A percentile compares a stretch with the other conserved stretches of the same genome.
These are phyloP conservation scores for Furculomyces boomerangus DNA, from an alignment of 371 early-diverging fungal genomes.

Conservation along the genomic window DNA sequence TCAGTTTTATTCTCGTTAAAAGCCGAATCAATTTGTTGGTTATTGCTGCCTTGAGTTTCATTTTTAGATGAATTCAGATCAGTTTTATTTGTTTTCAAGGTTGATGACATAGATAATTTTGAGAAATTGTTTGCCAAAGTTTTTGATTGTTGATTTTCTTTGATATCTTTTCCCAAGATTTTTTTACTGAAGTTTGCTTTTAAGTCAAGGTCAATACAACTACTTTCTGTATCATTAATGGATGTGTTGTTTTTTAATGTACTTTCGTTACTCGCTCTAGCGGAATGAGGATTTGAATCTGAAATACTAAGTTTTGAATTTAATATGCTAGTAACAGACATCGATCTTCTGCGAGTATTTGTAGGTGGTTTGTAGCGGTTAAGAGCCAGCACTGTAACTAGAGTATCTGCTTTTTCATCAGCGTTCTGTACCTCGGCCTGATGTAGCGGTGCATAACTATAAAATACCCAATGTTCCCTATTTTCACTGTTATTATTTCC, in stretches of 20 bases:
- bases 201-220: neutral
- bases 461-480: slow-evolving; percentile 17
- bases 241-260: neutral
- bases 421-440: slow-evolving; percentile 24
- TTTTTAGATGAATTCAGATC: too few relatives aligned
- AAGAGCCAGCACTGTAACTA: slow-evolving; percentile 21
- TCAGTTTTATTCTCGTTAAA: too few relatives aligned
- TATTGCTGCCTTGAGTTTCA: too few relatives aligned
- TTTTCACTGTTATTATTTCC: slow-evolving; percentile 3
- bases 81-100: too few relatives aligned
- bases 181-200: too few relatives aligned
- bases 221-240: neutral
- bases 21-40: too few relatives aligned
- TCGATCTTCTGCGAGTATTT: slow-evolving; percentile 5
- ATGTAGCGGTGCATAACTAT: slow-evolving; percentile 17
- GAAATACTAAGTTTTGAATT: neutral
- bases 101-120: too few relatives aligned
- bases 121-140: too few relatives aligned
- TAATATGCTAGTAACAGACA: slow-evolving; percentile 8
- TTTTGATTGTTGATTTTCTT: too few relatives aligned
- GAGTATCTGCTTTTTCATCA: slow-evolving; percentile 18
- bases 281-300: neutral
- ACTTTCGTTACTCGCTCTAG: neutral
- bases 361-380: slow-evolving; percentile 9
- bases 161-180: too few relatives aligned